phyloP scores from a whole-genome alignment of 176 grass and related monocot genomes.

The Carex pumila region DNA sequence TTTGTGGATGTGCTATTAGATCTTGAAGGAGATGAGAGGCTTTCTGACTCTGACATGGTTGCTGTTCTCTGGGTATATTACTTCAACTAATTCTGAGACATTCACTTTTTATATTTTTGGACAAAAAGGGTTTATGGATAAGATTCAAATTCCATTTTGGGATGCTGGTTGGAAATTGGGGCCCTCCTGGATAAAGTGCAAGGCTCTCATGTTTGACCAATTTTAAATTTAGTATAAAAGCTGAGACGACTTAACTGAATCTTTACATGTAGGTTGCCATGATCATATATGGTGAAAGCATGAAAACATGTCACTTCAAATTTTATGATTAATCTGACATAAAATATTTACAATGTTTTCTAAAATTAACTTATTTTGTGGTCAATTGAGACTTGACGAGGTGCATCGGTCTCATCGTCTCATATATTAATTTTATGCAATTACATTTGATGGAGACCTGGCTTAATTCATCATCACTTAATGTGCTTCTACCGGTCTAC shows the following conservation, averaged over 20 bases:
- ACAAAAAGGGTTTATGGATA: too few species aligned
- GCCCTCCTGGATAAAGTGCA: too few species aligned
- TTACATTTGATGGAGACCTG: neutral
- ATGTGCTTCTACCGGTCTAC: neutral
- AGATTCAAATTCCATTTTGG: too few species aligned
- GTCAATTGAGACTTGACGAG: neutral
- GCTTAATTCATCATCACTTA: neutral
- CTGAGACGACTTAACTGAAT: neutral
- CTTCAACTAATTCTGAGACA: neutral
- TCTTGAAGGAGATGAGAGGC: slow-evolving; percentile 56
- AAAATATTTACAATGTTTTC: too few species aligned
- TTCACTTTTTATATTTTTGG: too few species aligned
- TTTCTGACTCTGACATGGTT: slow-evolving; percentile 56
- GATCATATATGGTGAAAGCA: neutral
- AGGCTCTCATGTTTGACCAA: neutral
- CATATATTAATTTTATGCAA: neutral
- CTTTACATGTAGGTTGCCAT: neutral
- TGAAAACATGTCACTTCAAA: neutral
- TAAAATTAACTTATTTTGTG: neutral
- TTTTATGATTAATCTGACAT: neutral
- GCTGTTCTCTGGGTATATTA: slow-evolving; percentile 66
- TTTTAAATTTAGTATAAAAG: neutral
- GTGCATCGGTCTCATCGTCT: neutral
- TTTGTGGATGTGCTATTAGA: slow-evolving; percentile 70
- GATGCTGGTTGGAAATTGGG: too few species aligned